Conservation (phyloP, 257 asterid genomes). For the Salvia splendens region DNA sequence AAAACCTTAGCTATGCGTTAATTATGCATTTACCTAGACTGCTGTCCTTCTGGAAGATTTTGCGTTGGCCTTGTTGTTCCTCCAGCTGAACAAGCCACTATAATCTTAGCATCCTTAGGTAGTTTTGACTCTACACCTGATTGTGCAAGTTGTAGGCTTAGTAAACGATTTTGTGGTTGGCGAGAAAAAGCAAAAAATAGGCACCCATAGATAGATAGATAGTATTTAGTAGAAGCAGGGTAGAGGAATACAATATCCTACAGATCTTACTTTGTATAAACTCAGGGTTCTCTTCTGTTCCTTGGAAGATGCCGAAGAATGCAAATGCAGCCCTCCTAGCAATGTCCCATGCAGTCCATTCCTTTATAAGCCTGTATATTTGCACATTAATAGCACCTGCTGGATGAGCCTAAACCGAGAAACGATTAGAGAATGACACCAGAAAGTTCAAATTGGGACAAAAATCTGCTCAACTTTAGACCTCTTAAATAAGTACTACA, state of each 20-base stretch:
- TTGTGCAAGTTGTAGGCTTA: slow-evolving; percentile 29
- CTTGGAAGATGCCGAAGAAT: slow-evolving; percentile 83
- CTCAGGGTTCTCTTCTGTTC: slow-evolving; percentile 97
- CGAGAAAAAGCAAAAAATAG: background rate
- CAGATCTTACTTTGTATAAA: slow-evolving; percentile 57
- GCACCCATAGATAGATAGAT: background rate
- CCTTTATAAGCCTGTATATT: slow-evolving; percentile 93
- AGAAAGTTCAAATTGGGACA: background rate
- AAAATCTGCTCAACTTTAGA: slow-evolving; percentile 1
- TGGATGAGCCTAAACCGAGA: slow-evolving; percentile 69
- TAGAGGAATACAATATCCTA: background rate
- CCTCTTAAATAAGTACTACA: slow-evolving; percentile 13
- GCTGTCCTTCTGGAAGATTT: slow-evolving; percentile 90
- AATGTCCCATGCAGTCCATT: slow-evolving; percentile 99
- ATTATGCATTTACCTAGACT: slow-evolving; percentile 58
- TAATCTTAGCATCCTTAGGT: slow-evolving; percentile 70
- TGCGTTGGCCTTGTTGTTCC: slow-evolving; percentile 83
- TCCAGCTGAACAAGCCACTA: slow-evolving; percentile 90
- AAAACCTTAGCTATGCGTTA: background rate
- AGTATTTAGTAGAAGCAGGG: background rate
- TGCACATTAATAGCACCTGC: slow-evolving; percentile 91
- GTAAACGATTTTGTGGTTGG: background rate
- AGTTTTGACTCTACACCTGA: slow-evolving; percentile 84
- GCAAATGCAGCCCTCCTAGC: slow-evolving; percentile 95
- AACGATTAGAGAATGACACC: slow-evolving; percentile 13